Conservation (phyloP, 208 protist species). For the Phytomonas sp. region DNA sequence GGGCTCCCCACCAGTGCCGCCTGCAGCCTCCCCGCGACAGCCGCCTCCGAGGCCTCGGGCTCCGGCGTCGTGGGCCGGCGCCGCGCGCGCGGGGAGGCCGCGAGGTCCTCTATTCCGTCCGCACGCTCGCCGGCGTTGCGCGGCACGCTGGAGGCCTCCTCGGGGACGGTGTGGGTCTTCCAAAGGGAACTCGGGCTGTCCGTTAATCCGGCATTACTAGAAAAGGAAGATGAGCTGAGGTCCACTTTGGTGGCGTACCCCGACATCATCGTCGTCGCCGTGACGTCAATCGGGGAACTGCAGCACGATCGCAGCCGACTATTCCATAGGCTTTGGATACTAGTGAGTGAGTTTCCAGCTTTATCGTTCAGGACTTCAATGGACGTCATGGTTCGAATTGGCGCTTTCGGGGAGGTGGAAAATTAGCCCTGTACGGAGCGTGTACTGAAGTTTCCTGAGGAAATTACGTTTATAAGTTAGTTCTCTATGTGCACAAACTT, state of each 20-base stretch:
- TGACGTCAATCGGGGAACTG: background rate
- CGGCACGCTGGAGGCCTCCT: background rate
- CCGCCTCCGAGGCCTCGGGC: background rate
- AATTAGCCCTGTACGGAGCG: background rate
- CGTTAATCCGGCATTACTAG: background rate
- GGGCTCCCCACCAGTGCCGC: slow-evolving; percentile 13
- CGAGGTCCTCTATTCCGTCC: background rate
- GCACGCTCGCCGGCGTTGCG: background rate
- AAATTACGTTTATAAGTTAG: background rate
- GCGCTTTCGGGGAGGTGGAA: background rate
- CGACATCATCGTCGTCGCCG: background rate
- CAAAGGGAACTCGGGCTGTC: background rate
- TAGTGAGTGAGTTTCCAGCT: background rate
- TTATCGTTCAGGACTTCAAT: background rate
- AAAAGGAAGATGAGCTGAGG: background rate
- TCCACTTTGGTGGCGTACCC: background rate
- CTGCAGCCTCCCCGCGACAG: background rate
- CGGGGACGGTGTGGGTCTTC: background rate
- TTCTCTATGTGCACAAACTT: background rate
- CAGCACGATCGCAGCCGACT: background rate
- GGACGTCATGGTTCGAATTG: background rate
- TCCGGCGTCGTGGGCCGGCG: slow-evolving; percentile 6
- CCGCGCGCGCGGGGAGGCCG: background rate
- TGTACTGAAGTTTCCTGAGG: background rate
- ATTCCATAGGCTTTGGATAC: background rate